Conservation (phyloP, 495 filamentous ascomycete genomes). For the Daldinia loculata region DNA sequence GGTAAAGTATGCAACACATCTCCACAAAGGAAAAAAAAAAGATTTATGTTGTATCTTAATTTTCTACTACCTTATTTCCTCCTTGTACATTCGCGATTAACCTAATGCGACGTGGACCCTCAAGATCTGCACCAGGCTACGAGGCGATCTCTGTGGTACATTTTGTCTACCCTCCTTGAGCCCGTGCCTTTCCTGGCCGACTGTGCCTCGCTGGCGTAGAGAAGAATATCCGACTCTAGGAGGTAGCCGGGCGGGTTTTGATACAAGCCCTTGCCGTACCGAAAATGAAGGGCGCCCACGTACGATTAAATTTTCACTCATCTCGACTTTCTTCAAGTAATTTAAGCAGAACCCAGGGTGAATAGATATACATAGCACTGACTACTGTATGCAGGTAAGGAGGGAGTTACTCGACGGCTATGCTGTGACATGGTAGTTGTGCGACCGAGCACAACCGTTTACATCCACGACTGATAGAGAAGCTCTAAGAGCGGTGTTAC, state of each 20-base stretch:
- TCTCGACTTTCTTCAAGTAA: slow-evolving; percentile 13
- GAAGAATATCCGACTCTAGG: slow-evolving; percentile 4
- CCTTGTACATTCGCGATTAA: slow-evolving; percentile 16
- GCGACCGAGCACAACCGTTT: slow-evolving; percentile 17
- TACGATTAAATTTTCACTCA: neutral
- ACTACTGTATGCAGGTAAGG: slow-evolving; percentile 6
- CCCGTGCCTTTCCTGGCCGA: neutral
- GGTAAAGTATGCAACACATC: slow-evolving; percentile 29
- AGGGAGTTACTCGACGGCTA: slow-evolving; percentile 23
- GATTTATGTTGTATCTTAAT: slow-evolving; percentile 19
- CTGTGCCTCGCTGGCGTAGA: neutral
- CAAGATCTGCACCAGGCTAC: slow-evolving; percentile 37
- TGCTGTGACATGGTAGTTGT: slow-evolving; percentile 24
- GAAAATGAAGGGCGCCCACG: neutral
- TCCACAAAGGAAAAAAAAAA: neutral
- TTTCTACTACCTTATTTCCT: slow-evolving; percentile 24
- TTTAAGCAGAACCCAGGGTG: slow-evolving; percentile 5
- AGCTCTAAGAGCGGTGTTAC: slow-evolving; percentile 17
- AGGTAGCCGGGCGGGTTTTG: neutral
- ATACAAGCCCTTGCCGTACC: slow-evolving; percentile 10
- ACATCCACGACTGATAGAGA: slow-evolving; percentile 16
- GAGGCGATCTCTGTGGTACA: slow-evolving; percentile 37
- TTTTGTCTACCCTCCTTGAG: slow-evolving; percentile 13
- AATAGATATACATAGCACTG: slow-evolving; percentile 6
- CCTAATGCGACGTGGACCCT: slow-evolving; percentile 27